Conservation (phyloP, 208 protist species). For the Zelonia costaricensis region DNA sequence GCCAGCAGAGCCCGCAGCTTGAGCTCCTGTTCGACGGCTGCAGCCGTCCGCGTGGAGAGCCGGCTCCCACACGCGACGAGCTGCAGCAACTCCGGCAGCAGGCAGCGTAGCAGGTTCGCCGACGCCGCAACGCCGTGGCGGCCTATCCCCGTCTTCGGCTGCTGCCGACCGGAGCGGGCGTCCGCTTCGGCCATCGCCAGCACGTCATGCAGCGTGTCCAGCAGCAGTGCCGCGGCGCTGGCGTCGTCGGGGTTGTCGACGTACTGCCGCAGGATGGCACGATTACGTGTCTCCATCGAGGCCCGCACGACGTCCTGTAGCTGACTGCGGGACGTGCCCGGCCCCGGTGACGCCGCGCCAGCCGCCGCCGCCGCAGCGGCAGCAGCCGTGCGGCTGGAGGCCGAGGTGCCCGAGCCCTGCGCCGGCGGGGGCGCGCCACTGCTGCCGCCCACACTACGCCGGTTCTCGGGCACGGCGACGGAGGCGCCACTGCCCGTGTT, state of each 20-base stretch:
- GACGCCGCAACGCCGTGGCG: neutral
- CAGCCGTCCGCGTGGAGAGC: slow-evolving; percentile 7
- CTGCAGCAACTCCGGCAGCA: slow-evolving; percentile 29
- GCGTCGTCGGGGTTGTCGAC: slow-evolving; percentile 34
- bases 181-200: slow-evolving; percentile 17
- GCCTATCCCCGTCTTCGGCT: neutral
- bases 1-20: slow-evolving; percentile 22
- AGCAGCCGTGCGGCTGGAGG: neutral
- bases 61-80: slow-evolving; percentile 22
- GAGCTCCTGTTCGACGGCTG: slow-evolving; percentile 9
- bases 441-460: neutral
- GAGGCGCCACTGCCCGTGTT: neutral
- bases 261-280: slow-evolving; percentile 45
- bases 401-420: neutral
- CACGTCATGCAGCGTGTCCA: slow-evolving; percentile 28
- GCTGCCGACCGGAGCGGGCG: slow-evolving; percentile 9
- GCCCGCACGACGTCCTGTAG: slow-evolving; percentile 44
- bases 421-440: neutral
- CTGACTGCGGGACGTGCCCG: slow-evolving; percentile 37
- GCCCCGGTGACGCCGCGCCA: neutral
- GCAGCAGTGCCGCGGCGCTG: slow-evolving; percentile 34
- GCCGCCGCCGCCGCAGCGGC: neutral
- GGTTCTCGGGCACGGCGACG: neutral
- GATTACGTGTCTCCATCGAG: slow-evolving; percentile 51
- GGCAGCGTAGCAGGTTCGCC: neutral